These are phyloP conservation scores for Cadophora gregata DNA, from an alignment of 2,329 filamentous ascomycete species.

Conservation along the genomic window DNA sequence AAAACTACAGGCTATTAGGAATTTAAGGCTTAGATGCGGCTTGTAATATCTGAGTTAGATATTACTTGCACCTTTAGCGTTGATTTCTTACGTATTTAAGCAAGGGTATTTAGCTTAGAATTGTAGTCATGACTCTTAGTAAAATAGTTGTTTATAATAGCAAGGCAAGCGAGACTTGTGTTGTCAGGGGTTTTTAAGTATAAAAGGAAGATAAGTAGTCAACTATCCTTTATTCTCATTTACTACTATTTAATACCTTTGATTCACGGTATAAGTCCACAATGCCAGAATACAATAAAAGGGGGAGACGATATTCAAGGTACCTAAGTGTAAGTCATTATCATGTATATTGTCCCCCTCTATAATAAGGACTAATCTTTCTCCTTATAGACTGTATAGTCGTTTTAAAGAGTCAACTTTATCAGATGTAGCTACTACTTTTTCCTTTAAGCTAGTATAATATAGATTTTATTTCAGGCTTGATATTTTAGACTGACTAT, in stretches of 20 bases:
- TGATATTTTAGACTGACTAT: constrained; percentile 10
- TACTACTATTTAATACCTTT: not conserved
- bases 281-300: constrained; percentile 3
- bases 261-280: constrained; percentile 6
- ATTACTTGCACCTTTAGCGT: not conserved
- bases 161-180: not conserved
- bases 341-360: constrained; percentile 5
- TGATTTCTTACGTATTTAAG: not conserved
- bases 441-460: constrained; percentile 7
- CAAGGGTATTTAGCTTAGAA: not conserved
- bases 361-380: constrained; percentile 7
- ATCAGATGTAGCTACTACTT: not conserved
- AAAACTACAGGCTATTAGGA: not conserved
- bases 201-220: not conserved
- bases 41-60: not conserved
- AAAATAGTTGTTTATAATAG: constrained; percentile 7
- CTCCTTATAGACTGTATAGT: constrained; percentile 6
- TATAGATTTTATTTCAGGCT: constrained; percentile 1
- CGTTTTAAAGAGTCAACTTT: not conserved
- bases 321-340: constrained; percentile 12
- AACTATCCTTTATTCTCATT: constrained; percentile 1
- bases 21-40: not conserved
- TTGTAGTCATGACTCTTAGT: not conserved
- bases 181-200: constrained; percentile 2
- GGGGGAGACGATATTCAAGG: constrained; percentile 8